These are phyloP conservation scores for Baorangia bicolor DNA, from an alignment of 768 basidiomycete species.

Conservation along the genomic window DNA sequence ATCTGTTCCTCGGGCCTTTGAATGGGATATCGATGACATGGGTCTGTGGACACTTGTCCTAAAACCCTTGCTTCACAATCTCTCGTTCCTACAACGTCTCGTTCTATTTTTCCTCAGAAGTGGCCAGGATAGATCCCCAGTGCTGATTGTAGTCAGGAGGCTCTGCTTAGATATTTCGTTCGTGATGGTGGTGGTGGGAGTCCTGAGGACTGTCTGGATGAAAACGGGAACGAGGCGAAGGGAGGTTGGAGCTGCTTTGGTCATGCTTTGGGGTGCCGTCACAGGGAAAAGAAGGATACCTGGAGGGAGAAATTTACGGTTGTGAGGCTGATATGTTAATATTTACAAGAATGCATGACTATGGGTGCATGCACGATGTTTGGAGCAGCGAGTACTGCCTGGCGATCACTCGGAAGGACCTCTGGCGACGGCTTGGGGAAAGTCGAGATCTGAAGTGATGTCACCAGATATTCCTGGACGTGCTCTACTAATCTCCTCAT, in stretches of 20 bases:
- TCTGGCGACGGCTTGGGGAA: no score
- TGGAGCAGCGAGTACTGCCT: no score
- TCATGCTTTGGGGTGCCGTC: constrained; percentile 69
- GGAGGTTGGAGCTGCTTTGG: constrained; percentile 66
- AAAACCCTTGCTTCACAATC: constrained; percentile 56
- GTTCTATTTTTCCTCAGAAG: constrained; percentile 57
- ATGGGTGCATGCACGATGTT: no score
- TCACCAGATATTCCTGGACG: no score
- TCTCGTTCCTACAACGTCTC: constrained; percentile 49
- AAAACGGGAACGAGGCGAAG: constrained; percentile 65
- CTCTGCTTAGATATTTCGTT: constrained; percentile 80
- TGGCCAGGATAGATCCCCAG: constrained; percentile 57
- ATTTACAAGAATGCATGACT: no score
- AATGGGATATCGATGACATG: constrained; percentile 77
- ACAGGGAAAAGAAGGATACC: constrained; percentile 57
- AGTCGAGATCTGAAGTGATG: no score
- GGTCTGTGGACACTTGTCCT: constrained; percentile 81
- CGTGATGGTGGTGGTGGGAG: constrained; percentile 59
- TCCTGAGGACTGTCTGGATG: constrained; percentile 61
- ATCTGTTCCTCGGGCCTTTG: constrained; percentile 23
- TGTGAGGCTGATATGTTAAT: constrained; percentile 6
- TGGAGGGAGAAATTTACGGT: constrained; percentile 34
- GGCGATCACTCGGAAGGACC: no score
- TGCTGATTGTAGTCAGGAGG: constrained; percentile 65
- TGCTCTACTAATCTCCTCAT: no score